Evolutionary conservation across 2,329 filamentous ascomycete genomes (phyloP), one percentile per base, ranked within the genome.

Genomic region (Neonectria hederae): DNA sequence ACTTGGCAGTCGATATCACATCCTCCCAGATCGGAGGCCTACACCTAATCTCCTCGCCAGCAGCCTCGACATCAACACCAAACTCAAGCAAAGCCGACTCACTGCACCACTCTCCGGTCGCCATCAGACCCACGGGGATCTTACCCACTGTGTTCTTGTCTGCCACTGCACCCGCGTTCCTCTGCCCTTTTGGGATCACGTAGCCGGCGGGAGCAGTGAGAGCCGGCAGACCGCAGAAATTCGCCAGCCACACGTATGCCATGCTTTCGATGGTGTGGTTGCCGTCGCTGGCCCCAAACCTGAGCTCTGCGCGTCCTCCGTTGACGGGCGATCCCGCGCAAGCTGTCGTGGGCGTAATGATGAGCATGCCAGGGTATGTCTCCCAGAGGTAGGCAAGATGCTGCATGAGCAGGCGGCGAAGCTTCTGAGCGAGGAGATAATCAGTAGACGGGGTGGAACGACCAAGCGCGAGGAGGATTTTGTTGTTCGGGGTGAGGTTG

Each of bases 351-450:
- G 92, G 92, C 0, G 90, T 90, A 5, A 93, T 79, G 56, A 94
- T 89, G 21, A 94, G 76, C 74, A 94, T 84, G 5, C 89, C 90
- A 0, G 90, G 90, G 66, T 94, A 80, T 52, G 82, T 75, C 60
- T 83, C 76, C 83, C 89, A 94, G 3, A 94, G 81, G 71, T 87
- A 80, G 0, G 90, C 83, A 3, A 94, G 86, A 73, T 94, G 92
- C 57, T 86, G 83, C 88, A 93, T 92, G 32, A 93, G 80, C 26
- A 92, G 78, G 28, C 85, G 83, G 9, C 92, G 88, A 5, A 94
- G 80, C 62, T 90, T 89, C 73, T 94, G 91, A 0, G 90, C 88
- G 8, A 90, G 82, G 6, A 92, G 76, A 65, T 91, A 88, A 72
- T 94, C 91, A 0, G 85, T 84, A 0, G 89, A 83, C 0, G 88